A percentile compares a stretch with the other conserved stretches of the same genome.
Evolutionary conservation across 768 basidiomycete genomes (phyloP).

Genomic region (Asterophora parasitica): DNA sequence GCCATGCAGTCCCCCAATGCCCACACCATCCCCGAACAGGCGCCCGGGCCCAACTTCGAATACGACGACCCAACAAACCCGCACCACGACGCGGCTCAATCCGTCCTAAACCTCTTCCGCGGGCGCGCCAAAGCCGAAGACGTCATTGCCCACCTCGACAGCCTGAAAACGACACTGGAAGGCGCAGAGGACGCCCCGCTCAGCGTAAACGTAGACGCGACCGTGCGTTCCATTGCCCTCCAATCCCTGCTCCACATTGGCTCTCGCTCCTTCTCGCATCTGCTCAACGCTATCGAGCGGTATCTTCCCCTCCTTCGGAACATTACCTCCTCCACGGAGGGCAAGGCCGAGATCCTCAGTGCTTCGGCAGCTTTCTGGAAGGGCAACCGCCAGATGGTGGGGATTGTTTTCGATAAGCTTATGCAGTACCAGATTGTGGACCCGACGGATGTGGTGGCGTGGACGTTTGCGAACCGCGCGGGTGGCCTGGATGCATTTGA

Average conservation of each 20-base stretch:
- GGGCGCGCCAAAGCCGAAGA: slow-evolving; percentile 76
- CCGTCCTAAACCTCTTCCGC: slow-evolving; percentile 77
- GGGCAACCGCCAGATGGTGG: slow-evolving; percentile 78
- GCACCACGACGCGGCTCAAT: slow-evolving; percentile 75
- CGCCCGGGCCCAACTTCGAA: slow-evolving; percentile 76
- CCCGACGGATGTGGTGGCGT: slow-evolving; percentile 83
- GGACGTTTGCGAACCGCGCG: slow-evolving; percentile 65
- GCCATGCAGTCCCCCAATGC: slow-evolving; percentile 66
- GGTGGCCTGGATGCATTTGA: slow-evolving; percentile 48
- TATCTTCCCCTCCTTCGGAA: slow-evolving; percentile 75
- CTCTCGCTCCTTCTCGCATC: slow-evolving; percentile 93
- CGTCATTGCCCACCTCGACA: slow-evolving; percentile 69
- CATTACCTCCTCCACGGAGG: slow-evolving; percentile 45
- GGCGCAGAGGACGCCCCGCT: slow-evolving; percentile 40
- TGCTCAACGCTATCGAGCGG: slow-evolving; percentile 95
- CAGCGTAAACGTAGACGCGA: slow-evolving; percentile 50
- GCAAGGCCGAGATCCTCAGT: slow-evolving; percentile 66
- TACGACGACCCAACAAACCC: slow-evolving; percentile 81
- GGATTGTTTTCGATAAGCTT: slow-evolving; percentile 94
- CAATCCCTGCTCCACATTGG: slow-evolving; percentile 91
- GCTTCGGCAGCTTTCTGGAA: slow-evolving; percentile 79
- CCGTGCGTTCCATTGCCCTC: slow-evolving; percentile 73
- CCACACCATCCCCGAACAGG: slow-evolving; percentile 58
- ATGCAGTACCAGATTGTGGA: slow-evolving; percentile 99
- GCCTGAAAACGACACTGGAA: slow-evolving; percentile 61